Percentiles rank a stretch among this genome's conserved stretches.
These are phyloP conservation scores for Penicillium lagena DNA, from an alignment of 495 filamentous ascomycete species.

Conservation along the genomic window DNA sequence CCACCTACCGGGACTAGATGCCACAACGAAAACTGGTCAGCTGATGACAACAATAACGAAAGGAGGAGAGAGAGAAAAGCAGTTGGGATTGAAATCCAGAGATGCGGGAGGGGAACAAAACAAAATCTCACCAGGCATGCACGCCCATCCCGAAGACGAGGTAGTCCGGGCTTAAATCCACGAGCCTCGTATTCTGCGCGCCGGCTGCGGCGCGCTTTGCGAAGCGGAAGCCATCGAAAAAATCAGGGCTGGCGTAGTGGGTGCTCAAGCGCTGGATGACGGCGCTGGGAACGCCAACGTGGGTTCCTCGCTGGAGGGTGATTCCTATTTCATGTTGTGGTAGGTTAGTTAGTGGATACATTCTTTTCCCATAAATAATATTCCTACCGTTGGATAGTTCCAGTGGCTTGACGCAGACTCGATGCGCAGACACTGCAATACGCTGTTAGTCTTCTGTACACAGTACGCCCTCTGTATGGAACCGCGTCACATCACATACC, in stretches of 20 bases:
- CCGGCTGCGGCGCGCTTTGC: conserved; percentile 12
- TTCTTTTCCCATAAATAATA: no score
- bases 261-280: conserved; percentile 13
- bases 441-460: no score
- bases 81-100: background rate
- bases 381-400: conserved; percentile 14
- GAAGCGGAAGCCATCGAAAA: conserved; percentile 26
- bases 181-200: conserved; percentile 7
- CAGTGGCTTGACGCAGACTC: conserved; percentile 11
- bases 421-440: conserved; percentile 18
- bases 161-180: conserved; percentile 20
- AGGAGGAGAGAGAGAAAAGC: background rate
- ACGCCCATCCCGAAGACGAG: conserved; percentile 22
- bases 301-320: conserved; percentile 16
- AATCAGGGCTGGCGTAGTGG: conserved; percentile 11
- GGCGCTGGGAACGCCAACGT: conserved; percentile 18
- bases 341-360: background rate
- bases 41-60: background rate
- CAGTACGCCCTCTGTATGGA: no score
- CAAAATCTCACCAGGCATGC: conserved; percentile 14
- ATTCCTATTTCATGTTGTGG: conserved; percentile 7
- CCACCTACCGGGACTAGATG: conserved; percentile 44
- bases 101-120: background rate
- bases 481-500: conserved; percentile 8
- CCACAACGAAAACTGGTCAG: conserved; percentile 7